Percentiles rank a stretch among this genome's conserved stretches.
Evolutionary conservation across 495 filamentous ascomycete species (phyloP).

Genomic region (Paragyromitra xinjiangensis): DNA sequence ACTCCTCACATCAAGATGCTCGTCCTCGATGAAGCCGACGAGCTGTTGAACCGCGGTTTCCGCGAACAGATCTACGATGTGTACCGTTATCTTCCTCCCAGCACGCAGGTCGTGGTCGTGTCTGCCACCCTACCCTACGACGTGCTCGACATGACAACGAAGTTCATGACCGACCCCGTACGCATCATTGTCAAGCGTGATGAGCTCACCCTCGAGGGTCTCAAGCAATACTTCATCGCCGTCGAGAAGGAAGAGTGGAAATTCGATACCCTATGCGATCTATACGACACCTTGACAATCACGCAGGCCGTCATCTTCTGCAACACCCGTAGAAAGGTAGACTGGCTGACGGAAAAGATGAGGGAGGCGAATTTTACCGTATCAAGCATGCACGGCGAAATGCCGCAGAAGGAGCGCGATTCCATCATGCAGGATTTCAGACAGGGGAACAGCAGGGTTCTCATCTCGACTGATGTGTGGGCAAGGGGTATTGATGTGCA

Average conservation of each 20-base stretch:
- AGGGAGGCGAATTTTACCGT: constrained; percentile 97
- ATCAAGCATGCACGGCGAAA: constrained; percentile 98
- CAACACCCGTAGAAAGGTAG: constrained; percentile 98
- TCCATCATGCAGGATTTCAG: constrained; percentile 99
- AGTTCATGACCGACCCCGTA: constrained; percentile 99
- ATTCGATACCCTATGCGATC: constrained; percentile 98
- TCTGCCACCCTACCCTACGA: constrained; percentile 98
- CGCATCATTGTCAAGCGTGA: constrained; percentile 99
- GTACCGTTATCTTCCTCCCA: constrained; percentile 93
- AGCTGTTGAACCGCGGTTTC: constrained; percentile 90
- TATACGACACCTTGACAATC: constrained; percentile 98
- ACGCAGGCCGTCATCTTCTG: constrained; percentile 99
- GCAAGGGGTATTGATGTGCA: constrained; percentile 99
- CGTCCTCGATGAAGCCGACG: constrained; percentile 96
- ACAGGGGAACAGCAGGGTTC: constrained; percentile 90
- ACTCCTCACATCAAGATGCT: constrained; percentile 99
- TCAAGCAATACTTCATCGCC: constrained; percentile 99
- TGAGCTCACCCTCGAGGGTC: constrained; percentile 95
- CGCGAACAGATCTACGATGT: constrained; percentile 99
- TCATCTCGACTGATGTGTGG: constrained; percentile 98
- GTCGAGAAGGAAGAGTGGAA: constrained; percentile 99
- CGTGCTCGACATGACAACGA: constrained; percentile 98
- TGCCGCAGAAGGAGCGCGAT: constrained; percentile 97
- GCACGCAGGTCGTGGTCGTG: constrained; percentile 96
- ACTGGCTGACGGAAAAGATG: constrained; percentile 99